Conservation (phyloP, 2,329 filamentous ascomycete genomes). For the Xylaria sp. region DNA sequence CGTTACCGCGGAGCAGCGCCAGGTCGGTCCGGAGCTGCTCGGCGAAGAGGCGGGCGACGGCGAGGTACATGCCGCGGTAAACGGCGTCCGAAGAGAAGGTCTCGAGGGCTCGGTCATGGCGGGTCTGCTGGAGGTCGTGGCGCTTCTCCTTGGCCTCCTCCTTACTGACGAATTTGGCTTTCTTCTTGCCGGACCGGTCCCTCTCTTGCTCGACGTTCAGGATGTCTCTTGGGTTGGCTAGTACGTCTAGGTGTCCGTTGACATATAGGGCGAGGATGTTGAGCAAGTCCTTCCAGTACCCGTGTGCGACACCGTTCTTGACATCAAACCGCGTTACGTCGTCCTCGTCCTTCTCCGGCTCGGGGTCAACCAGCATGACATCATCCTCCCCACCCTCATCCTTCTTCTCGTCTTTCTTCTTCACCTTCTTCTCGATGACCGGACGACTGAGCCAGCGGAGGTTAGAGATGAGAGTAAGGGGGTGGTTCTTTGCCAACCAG, state of each 20-base stretch:
- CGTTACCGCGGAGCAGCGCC: slow-evolving; percentile 42
- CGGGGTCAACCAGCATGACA: slow-evolving; percentile 40
- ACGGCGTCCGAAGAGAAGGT: slow-evolving; percentile 47
- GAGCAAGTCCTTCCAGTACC: slow-evolving; percentile 65
- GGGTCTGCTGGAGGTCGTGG: slow-evolving; percentile 39
- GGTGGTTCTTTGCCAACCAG: slow-evolving; percentile 59
- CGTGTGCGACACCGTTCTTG: slow-evolving; percentile 54
- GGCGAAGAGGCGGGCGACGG: slow-evolving; percentile 59
- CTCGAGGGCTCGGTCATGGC: slow-evolving; percentile 45
- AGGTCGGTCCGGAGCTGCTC: slow-evolving; percentile 55
- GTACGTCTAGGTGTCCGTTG: slow-evolving; percentile 48
- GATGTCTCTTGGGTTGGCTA: slow-evolving; percentile 43
- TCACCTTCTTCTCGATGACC: slow-evolving; percentile 56
- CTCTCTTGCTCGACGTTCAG: slow-evolving; percentile 41
- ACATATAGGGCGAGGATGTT: slow-evolving; percentile 58
- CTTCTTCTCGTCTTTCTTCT: slow-evolving; percentile 42
- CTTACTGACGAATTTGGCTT: background rate
- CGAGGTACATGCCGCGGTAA: slow-evolving; percentile 55
- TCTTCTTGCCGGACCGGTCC: background rate
- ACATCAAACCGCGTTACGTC: slow-evolving; percentile 45
- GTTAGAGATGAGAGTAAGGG: slow-evolving; percentile 55
- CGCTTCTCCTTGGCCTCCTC: slow-evolving; percentile 23
- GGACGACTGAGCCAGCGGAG: slow-evolving; percentile 58
- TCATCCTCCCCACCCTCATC: slow-evolving; percentile 36
- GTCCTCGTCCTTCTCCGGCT: slow-evolving; percentile 40